A percentile compares a stretch with the other conserved stretches of the same genome.
phyloP scores from a whole-genome alignment of 768 basidiomycete species.

The Exidia glandulosa region DNA sequence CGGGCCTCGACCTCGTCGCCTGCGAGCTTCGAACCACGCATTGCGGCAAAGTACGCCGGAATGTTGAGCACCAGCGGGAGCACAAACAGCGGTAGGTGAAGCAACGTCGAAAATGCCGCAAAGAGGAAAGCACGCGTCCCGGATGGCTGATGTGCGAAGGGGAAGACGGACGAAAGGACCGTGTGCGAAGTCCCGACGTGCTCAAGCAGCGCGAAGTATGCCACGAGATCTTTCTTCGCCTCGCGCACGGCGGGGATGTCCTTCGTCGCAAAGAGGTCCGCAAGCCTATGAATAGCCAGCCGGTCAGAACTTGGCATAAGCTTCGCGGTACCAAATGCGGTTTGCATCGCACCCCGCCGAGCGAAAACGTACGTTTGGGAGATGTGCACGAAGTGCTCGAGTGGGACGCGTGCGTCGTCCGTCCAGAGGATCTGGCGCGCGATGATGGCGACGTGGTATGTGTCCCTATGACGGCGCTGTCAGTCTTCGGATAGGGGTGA shows the following conservation, averaged over 20 bases:
- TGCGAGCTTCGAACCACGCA: constrained; percentile 61
- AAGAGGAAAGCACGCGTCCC: constrained; percentile 71
- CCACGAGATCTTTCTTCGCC: constrained; percentile 61
- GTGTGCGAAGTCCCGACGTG: constrained; percentile 71
- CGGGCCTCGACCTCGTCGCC: constrained; percentile 85
- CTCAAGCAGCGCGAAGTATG: constrained; percentile 80
- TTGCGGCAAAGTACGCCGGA: constrained; percentile 77
- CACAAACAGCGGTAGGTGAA: constrained; percentile 77
- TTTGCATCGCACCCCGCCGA: too few relatives aligned
- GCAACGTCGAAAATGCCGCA: constrained; percentile 70
- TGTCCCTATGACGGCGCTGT: constrained; percentile 50
- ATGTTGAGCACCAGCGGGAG: constrained; percentile 74
- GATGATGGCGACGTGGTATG: constrained; percentile 82
- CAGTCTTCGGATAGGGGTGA: neutral
- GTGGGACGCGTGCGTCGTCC: constrained; percentile 58
- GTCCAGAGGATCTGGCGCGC: constrained; percentile 91
- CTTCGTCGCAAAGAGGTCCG: constrained; percentile 58
- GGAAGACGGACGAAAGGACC: constrained; percentile 61
- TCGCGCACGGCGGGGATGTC: constrained; percentile 25
- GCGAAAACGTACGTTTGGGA: constrained; percentile 73
- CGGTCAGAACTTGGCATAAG: too few relatives aligned
- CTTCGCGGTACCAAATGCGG: neutral
- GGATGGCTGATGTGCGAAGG: constrained; percentile 77
- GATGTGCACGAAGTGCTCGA: constrained; percentile 72
- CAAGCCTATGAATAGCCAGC: constrained; percentile 30